phyloP scores from a whole-genome alignment of 305 asterid genomes.

The Fraxinus albicans region DNA sequence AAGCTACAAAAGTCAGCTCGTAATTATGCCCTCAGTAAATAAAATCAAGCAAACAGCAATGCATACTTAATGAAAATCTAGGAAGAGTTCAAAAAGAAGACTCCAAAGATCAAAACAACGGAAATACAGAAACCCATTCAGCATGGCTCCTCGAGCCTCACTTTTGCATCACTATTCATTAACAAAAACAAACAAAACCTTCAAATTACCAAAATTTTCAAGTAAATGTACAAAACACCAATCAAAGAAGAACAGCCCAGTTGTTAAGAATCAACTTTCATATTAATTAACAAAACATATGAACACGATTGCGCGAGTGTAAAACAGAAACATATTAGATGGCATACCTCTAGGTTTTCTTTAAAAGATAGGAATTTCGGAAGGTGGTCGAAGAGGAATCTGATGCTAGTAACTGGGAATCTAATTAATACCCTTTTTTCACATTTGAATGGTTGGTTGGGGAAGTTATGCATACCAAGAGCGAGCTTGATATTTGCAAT shows the following conservation, averaged over 20 bases:
- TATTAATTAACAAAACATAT: background rate
- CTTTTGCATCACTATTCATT: background rate
- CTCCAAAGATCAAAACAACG: background rate
- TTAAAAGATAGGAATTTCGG: background rate
- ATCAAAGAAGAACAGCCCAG: background rate
- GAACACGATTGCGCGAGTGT: constrained; percentile 1
- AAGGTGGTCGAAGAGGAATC: constrained; percentile 18
- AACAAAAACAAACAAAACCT: background rate
- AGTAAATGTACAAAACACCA: background rate
- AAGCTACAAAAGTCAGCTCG: background rate
- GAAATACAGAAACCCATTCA: background rate
- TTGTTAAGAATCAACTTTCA: background rate
- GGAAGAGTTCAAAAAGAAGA: constrained; percentile 1
- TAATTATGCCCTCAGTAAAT: background rate
- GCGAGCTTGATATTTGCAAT: constrained; percentile 20
- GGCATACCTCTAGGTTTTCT: constrained; percentile 18
- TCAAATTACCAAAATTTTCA: background rate
- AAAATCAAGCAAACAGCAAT: background rate
- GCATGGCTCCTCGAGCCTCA: background rate
- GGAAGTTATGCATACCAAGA: constrained; percentile 2
- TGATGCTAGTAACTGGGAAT: constrained; percentile 25
- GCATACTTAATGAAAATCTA: background rate
- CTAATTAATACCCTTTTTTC: background rate
- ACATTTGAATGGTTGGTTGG: background rate
- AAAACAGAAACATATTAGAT: background rate